Percentiles rank a stretch among this genome's conserved stretches.
Conservation (phyloP, 2,329 filamentous ascomycete species). For the Calonectria hawksworthii region DNA sequence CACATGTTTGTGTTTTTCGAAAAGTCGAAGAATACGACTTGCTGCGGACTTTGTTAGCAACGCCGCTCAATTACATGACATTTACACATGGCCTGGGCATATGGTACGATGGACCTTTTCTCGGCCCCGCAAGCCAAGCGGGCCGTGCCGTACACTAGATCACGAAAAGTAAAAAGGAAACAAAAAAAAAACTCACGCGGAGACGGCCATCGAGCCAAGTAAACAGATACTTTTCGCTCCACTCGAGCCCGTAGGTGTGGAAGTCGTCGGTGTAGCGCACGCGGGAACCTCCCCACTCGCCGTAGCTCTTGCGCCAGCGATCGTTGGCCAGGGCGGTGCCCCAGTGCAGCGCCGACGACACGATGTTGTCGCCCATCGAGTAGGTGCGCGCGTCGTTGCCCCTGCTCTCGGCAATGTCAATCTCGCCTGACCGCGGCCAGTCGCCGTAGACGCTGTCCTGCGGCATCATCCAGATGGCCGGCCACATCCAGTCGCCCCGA, state of each 20-base stretch:
- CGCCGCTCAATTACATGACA: too few species aligned
- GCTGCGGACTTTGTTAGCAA: slow-evolving; percentile 18
- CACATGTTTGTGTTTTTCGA: slow-evolving; percentile 49
- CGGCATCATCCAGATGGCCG: slow-evolving; percentile 61
- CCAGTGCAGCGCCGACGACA: slow-evolving; percentile 62
- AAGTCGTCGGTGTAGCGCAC: slow-evolving; percentile 55
- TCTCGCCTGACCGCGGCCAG: slow-evolving; percentile 67
- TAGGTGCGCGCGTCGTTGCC: slow-evolving; percentile 58
- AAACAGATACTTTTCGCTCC: slow-evolving; percentile 65
- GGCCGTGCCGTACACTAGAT: background rate
- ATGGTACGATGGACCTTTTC: background rate
- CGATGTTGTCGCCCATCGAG: slow-evolving; percentile 53
- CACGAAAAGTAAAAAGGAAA: background rate
- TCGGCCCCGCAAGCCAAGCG: background rate
- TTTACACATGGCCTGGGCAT: too few species aligned
- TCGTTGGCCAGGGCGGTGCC: slow-evolving; percentile 48
- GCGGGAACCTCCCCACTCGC: slow-evolving; percentile 48
- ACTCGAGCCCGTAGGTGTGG: slow-evolving; percentile 66
- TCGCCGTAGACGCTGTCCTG: slow-evolving; percentile 60
- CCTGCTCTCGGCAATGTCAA: slow-evolving; percentile 65
- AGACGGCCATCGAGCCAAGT: slow-evolving; percentile 63
- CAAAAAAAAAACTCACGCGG: slow-evolving; percentile 49
- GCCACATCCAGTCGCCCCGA: slow-evolving; percentile 69
- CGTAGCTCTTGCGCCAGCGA: slow-evolving; percentile 49
- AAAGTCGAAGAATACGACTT: slow-evolving; percentile 50